Base-by-base conservation (phyloP, 768 basidiomycete genomes). In the Ramaria sp. region DNA sequence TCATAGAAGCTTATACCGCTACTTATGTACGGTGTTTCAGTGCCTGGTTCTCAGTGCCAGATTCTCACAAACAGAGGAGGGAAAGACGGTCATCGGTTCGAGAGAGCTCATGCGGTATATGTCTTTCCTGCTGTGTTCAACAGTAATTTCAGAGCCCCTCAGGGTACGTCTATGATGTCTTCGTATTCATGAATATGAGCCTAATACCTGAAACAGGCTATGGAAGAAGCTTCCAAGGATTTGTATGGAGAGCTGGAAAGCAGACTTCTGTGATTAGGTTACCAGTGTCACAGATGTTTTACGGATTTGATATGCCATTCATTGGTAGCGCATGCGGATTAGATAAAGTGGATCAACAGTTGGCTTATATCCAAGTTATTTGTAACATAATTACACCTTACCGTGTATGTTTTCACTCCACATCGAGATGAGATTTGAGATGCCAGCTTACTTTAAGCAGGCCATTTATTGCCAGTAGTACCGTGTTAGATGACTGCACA, bases 191-290 rank as follows among this genome's bases (percentile, higher is more conserved):
- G 20, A 37, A 2, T 9, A 10, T 13, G 34, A 37, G 4, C 2
- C 34, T 39, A 11, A 1, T n/a, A 7, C 9, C 22, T 12, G 43
- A 37, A 46, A 37, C 49, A 59, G 58, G 59, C 51, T 7, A 47
- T 66, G n/a, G 62, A 67, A 48, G 59, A 55, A 0, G 63, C 61
- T 2, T 59, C 60, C 41, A 54, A 64, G n/a, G 51, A 59, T 12
- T 43, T 64, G 49, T 63, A 63, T 45, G 66, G 66, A 7, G 55
- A 60, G 15, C 39, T 65, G 15, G 66, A 67, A 42, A 62, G 61
- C 27, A 54, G 38, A 4, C 54, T 64, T n/a, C n/a, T 57, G 12
- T 64, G 31, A 61, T 46, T 5, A 46, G 15, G 43, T 34, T 34
- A 11, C 33, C 11, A 34, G 11, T 24, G 22, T 45, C 6, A 45